These are phyloP conservation scores for Pholiota molesta DNA, from an alignment of 768 basidiomycete species.

Conservation along the genomic window DNA sequence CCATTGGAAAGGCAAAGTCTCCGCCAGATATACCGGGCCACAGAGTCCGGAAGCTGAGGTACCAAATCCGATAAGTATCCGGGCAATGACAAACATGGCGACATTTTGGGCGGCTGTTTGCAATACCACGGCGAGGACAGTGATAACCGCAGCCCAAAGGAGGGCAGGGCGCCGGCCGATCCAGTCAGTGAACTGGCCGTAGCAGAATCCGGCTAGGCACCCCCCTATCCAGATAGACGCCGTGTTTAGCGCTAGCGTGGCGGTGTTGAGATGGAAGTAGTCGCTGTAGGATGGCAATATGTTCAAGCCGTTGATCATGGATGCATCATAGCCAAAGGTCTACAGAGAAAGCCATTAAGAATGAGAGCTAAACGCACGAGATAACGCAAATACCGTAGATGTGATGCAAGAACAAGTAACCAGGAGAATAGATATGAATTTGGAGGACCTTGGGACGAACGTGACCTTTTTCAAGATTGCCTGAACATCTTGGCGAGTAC, in stretches of 20 bases:
- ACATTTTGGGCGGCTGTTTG: slow-evolving; percentile 21
- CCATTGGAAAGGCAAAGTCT: slow-evolving; percentile 16
- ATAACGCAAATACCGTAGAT: slow-evolving; percentile 15
- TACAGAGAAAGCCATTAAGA: background rate
- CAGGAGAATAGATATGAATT: slow-evolving; percentile 16
- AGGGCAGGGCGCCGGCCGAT: slow-evolving; percentile 19
- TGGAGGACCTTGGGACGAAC: slow-evolving; percentile 15
- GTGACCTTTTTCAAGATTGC: slow-evolving; percentile 10
- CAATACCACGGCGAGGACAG: slow-evolving; percentile 17
- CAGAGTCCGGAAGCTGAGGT: slow-evolving; percentile 18
- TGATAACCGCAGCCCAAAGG: slow-evolving; percentile 18
- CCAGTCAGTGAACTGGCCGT: slow-evolving; percentile 15
- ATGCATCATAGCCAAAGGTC: slow-evolving; percentile 23
- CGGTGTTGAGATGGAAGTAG: slow-evolving; percentile 20
- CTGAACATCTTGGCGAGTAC: slow-evolving; percentile 12
- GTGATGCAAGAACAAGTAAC: slow-evolving; percentile 21
- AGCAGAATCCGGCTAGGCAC: slow-evolving; percentile 15
- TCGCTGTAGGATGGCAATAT: slow-evolving; percentile 20
- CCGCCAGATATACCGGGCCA: slow-evolving; percentile 19
- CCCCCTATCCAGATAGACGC: slow-evolving; percentile 22
- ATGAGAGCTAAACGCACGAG: background rate
- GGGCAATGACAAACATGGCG: slow-evolving; percentile 20
- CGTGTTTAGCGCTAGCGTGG: slow-evolving; percentile 18
- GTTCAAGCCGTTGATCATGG: slow-evolving; percentile 22
- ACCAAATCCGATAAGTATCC: slow-evolving; percentile 19